These are phyloP conservation scores for Talaromyces stipitatus DNA, from an alignment of 495 filamentous ascomycete species.

Conservation along the genomic window DNA sequence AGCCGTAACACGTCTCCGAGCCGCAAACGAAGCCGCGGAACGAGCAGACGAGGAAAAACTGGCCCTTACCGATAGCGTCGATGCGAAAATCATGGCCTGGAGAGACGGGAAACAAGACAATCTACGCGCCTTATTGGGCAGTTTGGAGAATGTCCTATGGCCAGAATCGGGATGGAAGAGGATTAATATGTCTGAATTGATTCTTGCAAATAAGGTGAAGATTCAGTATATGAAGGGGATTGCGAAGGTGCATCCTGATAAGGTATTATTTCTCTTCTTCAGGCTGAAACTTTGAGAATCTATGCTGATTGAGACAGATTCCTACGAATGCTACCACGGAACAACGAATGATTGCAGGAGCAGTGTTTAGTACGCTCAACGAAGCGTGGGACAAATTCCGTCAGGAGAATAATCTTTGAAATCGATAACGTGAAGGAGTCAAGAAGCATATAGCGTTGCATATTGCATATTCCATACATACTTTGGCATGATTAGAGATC, in stretches of 20 bases:
- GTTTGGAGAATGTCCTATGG: constrained; percentile 86
- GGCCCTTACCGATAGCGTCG: constrained; percentile 74
- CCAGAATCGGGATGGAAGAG: constrained; percentile 92
- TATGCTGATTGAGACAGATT: constrained; percentile 48
- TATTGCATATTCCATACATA: neutral
- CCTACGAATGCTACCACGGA: constrained; percentile 85
- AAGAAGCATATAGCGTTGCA: constrained; percentile 9
- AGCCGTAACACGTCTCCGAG: constrained; percentile 71
- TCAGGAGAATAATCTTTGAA: constrained; percentile 61
- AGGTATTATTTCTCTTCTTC: constrained; percentile 49
- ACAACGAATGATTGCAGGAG: constrained; percentile 82
- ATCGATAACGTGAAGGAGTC: neutral
- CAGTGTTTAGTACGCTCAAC: constrained; percentile 88
- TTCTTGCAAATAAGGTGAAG: constrained; percentile 89
- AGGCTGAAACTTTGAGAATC: neutral
- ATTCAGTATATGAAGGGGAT: constrained; percentile 98
- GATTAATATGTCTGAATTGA: constrained; percentile 83
- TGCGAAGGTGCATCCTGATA: constrained; percentile 96
- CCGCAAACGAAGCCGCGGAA: constrained; percentile 76
- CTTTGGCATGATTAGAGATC: neutral
- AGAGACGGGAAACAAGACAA: constrained; percentile 87
- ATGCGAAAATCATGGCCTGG: constrained; percentile 70
- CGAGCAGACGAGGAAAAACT: constrained; percentile 87
- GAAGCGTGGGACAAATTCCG: constrained; percentile 99
- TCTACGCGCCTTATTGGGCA: constrained; percentile 78